A percentile compares a stretch with the other conserved stretches of the same genome.
These are phyloP conservation scores for Scutellaria galericulata DNA, from an alignment of 257 asterid species.

Conservation along the genomic window DNA sequence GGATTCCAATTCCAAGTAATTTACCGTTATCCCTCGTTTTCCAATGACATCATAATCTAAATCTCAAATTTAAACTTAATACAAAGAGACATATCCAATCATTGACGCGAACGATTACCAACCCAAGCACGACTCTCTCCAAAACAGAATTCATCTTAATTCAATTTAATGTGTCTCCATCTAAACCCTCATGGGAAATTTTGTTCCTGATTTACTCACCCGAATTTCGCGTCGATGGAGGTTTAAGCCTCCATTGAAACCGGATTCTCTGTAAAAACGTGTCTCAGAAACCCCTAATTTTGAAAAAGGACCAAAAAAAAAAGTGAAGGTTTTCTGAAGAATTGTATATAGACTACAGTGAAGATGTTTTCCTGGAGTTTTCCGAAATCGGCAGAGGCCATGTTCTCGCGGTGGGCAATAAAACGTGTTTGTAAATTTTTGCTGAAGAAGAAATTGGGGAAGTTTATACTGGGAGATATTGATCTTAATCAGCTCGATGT, in stretches of 20 bases:
- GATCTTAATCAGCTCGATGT: slow-evolving; percentile 98
- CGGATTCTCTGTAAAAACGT: slow-evolving; percentile 24
- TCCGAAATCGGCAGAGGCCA: slow-evolving; percentile 93
- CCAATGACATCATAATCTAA: slow-evolving; percentile 28
- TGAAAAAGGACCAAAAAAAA: neutral
- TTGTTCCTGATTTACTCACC: slow-evolving; percentile 17
- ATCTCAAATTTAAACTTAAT: neutral
- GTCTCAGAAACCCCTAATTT: slow-evolving; percentile 35
- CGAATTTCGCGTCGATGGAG: slow-evolving; percentile 58
- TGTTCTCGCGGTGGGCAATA: slow-evolving; percentile 98
- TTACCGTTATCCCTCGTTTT: slow-evolving; percentile 34
- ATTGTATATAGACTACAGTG: slow-evolving; percentile 22
- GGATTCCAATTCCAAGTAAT: slow-evolving; percentile 14
- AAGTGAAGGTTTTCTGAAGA: neutral
- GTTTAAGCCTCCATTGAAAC: slow-evolving; percentile 54
- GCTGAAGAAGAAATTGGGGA: slow-evolving; percentile 95
- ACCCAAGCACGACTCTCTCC: slow-evolving; percentile 47
- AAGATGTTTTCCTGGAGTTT: slow-evolving; percentile 88
- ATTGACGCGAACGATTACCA: slow-evolving; percentile 39
- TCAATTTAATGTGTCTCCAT: slow-evolving; percentile 25
- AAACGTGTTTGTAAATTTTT: slow-evolving; percentile 82
- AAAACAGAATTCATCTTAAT: slow-evolving; percentile 38
- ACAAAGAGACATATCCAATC: slow-evolving; percentile 29
- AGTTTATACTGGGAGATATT: slow-evolving; percentile 88
- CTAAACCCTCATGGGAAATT: slow-evolving; percentile 27